phyloP scores from a whole-genome alignment of 2,329 filamentous ascomycete species.

The Fusarium musae region DNA sequence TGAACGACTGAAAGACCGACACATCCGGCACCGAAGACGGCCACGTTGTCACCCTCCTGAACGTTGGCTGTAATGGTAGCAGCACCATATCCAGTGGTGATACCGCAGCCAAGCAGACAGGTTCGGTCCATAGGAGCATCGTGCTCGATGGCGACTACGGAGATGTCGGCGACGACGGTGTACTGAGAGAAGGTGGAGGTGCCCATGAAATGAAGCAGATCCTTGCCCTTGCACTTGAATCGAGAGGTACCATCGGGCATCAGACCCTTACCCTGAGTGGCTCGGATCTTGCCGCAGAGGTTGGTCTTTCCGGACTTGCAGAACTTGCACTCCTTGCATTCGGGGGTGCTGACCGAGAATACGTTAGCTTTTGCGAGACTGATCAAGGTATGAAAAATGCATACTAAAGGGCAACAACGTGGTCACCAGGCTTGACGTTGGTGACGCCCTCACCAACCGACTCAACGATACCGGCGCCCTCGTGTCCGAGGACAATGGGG shows the following conservation, averaged over 20 bases:
- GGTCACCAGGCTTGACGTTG: slow-evolving; percentile 91
- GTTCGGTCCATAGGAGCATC: slow-evolving; percentile 96
- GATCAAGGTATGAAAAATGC: slow-evolving; percentile 38
- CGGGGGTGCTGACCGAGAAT: slow-evolving; percentile 76
- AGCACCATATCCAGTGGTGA: slow-evolving; percentile 97
- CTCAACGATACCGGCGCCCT: slow-evolving; percentile 92
- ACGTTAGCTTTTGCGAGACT: slow-evolving; percentile 6
- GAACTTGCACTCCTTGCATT: slow-evolving; percentile 99
- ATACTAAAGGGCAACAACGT: slow-evolving; percentile 89
- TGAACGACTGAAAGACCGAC: slow-evolving; percentile 96
- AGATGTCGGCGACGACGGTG: slow-evolving; percentile 98
- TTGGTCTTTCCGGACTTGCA: slow-evolving; percentile 99
- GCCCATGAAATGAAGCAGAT: slow-evolving; percentile 98
- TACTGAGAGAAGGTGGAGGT: slow-evolving; percentile 99
- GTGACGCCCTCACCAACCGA: slow-evolving; percentile 95
- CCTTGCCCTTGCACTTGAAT: slow-evolving; percentile 94
- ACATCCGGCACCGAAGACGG: slow-evolving; percentile 94
- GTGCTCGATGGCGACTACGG: slow-evolving; percentile 90
- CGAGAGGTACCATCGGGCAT: slow-evolving; percentile 98
- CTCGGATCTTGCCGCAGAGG: slow-evolving; percentile 98
- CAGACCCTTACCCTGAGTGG: slow-evolving; percentile 93
- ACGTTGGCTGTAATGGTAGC: slow-evolving; percentile 93
- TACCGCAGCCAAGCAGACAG: slow-evolving; percentile 95
- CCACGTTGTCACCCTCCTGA: slow-evolving; percentile 88
- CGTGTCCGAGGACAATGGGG: slow-evolving; percentile 88